Evolutionary conservation across 371 early-diverging fungal species (phyloP), one percentile per base, ranked within the genome.

Genomic region (Apophysomyces variabilis): DNA sequence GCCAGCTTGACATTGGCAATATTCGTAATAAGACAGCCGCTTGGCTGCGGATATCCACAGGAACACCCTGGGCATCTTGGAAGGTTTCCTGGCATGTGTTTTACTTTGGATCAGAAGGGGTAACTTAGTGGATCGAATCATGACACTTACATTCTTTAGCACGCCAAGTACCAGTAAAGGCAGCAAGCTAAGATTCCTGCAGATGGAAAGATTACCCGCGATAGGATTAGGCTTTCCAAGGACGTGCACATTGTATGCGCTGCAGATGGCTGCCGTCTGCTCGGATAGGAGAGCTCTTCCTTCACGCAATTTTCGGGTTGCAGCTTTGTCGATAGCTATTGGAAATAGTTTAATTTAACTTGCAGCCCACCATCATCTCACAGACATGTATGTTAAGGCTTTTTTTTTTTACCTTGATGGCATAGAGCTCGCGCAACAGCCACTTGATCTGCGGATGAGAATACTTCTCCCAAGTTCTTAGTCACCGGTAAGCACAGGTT

Each of bases 401-500:
- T 54, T 38, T 44, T 14, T 36, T 13, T 38, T n/a, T 78, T 66
- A 87, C 93, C 84, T 91, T 94, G 77, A 85, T 93, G 60, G 81
- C 85, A 76, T 82, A 78, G 50, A 81, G 79, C 14, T 74, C 78
- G 63, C 0, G 91, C 86, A 62, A 94, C 72, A 1, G 93, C 89
- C 6, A 81, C 72, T 77, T 89, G 90, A 72, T 95, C 93, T 0
- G 87, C 89, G 0, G 84, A 69, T 7, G 84, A 65, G 73, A 89
- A 92, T 8, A 95, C 66, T 50, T 93, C 92, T n/a, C 83, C 82
- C 38, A 92, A 60, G 69, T 80, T 85, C 59, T 78, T 85, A 12
- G 90, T 89, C 0, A 90, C 87, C 4, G 95, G 95, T 32, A 95
- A 71, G n/a, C 89, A 85, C 60, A 92, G 71, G 21, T 93, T 97